Conservation (phyloP, 805 yeast species). For the Spathaspora boniae region DNA sequence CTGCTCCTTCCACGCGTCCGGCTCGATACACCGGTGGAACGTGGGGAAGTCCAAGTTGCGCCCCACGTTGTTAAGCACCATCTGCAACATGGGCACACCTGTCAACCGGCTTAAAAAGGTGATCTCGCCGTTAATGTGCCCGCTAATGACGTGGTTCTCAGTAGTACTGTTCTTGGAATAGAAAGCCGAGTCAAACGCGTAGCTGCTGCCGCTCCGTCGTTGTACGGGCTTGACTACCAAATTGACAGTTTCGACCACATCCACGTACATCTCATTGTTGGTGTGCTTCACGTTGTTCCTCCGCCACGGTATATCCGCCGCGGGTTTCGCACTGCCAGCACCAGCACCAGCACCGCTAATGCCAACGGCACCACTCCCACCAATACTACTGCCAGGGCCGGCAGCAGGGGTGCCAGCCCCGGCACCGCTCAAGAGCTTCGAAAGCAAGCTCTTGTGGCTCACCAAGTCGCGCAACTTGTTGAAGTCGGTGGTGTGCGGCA, state of each 20-base stretch:
- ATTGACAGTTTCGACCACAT: conserved; percentile 64
- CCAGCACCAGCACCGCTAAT: too few relatives aligned
- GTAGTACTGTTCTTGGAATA: conserved; percentile 17
- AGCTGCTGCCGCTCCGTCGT: too few relatives aligned
- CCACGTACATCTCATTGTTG: conserved; percentile 84
- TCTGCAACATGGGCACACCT: conserved; percentile 70
- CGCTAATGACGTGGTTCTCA: conserved; percentile 40
- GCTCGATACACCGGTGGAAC: conserved; percentile 68
- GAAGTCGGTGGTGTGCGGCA: conserved; percentile 68
- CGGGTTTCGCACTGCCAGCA: background rate
- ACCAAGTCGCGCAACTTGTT: conserved; percentile 67
- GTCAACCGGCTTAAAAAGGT: conserved; percentile 66
- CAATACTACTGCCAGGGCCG: conserved; percentile 11
- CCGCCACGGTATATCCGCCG: conserved; percentile 68
- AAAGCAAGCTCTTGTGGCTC: conserved; percentile 58
- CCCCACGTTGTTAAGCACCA: conserved; percentile 46
- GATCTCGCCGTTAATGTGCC: conserved; percentile 60
- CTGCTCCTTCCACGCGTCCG: conserved; percentile 45
- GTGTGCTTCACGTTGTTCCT: conserved; percentile 63
- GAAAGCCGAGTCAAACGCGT: conserved; percentile 28
- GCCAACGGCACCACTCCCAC: conserved; percentile 4
- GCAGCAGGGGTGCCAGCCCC: conserved; percentile 30
- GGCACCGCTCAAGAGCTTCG: conserved; percentile 46
- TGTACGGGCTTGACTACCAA: conserved; percentile 44
- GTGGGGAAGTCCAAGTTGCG: conserved; percentile 54